A percentile compares a stretch with the other conserved stretches of the same genome.
Evolutionary conservation across 2,329 filamentous ascomycete genomes (phyloP).

Genomic region (Ophiosphaerella korrae): DNA sequence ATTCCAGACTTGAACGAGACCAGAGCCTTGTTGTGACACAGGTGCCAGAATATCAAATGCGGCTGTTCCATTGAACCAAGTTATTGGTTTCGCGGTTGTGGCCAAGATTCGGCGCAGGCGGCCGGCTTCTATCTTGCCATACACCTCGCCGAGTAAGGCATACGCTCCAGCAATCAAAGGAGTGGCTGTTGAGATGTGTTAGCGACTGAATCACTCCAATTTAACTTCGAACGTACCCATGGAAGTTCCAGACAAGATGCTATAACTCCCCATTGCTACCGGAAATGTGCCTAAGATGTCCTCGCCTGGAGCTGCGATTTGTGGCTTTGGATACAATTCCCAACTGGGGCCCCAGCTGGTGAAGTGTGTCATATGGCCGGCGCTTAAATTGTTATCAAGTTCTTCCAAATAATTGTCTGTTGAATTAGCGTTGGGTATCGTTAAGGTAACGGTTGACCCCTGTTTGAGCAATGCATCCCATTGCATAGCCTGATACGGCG

Average conservation of each 20-base stretch:
- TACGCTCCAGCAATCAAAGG: conserved; percentile 24
- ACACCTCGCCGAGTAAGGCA: conserved; percentile 20
- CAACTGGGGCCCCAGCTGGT: conserved; percentile 66
- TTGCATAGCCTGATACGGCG: conserved; percentile 12
- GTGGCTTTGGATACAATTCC: conserved; percentile 63
- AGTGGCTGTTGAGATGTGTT: conserved; percentile 3
- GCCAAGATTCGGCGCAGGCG: conserved; percentile 17
- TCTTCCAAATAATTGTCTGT: conserved; percentile 10
- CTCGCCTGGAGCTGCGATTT: conserved; percentile 62
- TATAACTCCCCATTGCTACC: conserved; percentile 54
- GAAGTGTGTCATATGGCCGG: conserved; percentile 12
- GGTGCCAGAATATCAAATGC: conserved; percentile 20
- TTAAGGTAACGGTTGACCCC: conserved; percentile 15
- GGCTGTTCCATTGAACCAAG: conserved; percentile 18
- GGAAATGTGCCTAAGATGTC: conserved; percentile 63
- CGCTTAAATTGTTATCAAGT: conserved; percentile 16
- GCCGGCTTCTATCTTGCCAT: conserved; percentile 19
- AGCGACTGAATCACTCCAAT: neutral
- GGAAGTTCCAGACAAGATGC: conserved; percentile 61
- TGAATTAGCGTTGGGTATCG: conserved; percentile 12
- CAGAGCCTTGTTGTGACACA: conserved; percentile 29
- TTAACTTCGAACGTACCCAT: conserved; percentile 49
- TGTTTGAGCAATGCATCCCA: conserved; percentile 19
- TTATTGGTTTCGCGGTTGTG: conserved; percentile 20
- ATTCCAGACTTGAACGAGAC: conserved; percentile 21